Conservation (phyloP, 305 asterid species). For the Ilex paraguariensis region DNA sequence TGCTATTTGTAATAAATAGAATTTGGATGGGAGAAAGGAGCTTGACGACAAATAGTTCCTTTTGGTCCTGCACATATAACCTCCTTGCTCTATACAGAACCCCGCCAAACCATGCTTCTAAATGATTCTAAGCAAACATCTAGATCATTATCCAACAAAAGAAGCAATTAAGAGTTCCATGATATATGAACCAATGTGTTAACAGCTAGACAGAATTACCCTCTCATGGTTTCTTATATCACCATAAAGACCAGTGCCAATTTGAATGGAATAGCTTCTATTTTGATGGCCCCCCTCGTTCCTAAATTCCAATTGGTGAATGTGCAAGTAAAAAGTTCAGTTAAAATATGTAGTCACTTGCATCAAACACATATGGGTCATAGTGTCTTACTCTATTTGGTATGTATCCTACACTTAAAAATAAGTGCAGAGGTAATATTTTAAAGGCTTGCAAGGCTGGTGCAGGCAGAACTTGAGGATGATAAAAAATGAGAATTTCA, state of each 20-base stretch:
- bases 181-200: conserved; percentile 3
- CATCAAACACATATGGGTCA: background rate
- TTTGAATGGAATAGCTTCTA: conserved; percentile 87
- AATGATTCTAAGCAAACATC: conserved; percentile 26
- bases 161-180: conserved; percentile 11
- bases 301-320: conserved; percentile 38
- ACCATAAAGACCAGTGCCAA: conserved; percentile 86
- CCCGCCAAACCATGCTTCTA: conserved; percentile 26
- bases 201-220: conserved; percentile 36
- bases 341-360: conserved; percentile 8
- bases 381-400: too few relatives aligned
- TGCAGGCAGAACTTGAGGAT: too few relatives aligned
- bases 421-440: too few relatives aligned
- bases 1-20: too few relatives aligned
- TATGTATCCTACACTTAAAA: too few relatives aligned
- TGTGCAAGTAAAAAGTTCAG: conserved; percentile 8
- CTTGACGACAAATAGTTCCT: too few relatives aligned
- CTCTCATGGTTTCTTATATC: conserved; percentile 95
- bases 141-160: conserved; percentile 15
- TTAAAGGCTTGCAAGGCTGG: too few relatives aligned
- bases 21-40: too few relatives aligned
- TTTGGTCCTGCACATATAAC: conserved; percentile 4
- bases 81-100: conserved; percentile 27
- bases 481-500: too few relatives aligned
- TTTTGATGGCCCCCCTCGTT: conserved; percentile 54